Evolutionary conservation across 345 rosid species (phyloP).

Genomic region (Eucalyptus pauciflora): DNA sequence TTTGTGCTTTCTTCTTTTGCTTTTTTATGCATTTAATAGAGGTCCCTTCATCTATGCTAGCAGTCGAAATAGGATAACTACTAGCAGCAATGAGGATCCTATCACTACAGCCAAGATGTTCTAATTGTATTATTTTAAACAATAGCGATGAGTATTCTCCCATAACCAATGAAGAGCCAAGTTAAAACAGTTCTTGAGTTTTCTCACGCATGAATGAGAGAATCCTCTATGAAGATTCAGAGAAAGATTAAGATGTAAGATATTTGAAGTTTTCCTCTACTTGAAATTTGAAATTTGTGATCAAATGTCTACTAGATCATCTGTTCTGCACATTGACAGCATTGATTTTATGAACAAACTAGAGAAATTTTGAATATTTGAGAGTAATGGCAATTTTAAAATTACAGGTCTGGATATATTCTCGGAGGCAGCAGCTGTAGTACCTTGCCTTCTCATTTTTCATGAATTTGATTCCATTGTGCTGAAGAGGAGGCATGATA

Average conservation of each 20-base stretch:
- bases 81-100: too few species aligned
- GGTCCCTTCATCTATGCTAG: too few species aligned
- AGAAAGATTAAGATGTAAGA: neutral
- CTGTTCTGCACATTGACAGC: fast-evolving
- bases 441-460: slow-evolving; percentile 53
- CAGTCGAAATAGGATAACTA: too few species aligned
- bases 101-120: fast-evolving
- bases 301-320: neutral
- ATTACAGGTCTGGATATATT: neutral
- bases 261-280: neutral
- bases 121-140: neutral
- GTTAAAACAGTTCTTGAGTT: fast-evolving
- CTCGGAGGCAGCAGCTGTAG: slow-evolving; percentile 32
- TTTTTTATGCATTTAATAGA: too few species aligned
- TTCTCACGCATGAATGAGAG: neutral
- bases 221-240: neutral
- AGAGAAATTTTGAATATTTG: neutral
- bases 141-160: neutral
- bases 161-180: neutral
- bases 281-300: too few species aligned
- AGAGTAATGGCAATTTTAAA: neutral
- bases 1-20: too few species aligned
- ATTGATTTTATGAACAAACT: neutral
- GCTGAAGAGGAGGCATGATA: slow-evolving; percentile 86
- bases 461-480: slow-evolving; percentile 97